Base-by-base conservation (phyloP, 179 eudicot genomes). In the Actinidia polygama region DNA sequence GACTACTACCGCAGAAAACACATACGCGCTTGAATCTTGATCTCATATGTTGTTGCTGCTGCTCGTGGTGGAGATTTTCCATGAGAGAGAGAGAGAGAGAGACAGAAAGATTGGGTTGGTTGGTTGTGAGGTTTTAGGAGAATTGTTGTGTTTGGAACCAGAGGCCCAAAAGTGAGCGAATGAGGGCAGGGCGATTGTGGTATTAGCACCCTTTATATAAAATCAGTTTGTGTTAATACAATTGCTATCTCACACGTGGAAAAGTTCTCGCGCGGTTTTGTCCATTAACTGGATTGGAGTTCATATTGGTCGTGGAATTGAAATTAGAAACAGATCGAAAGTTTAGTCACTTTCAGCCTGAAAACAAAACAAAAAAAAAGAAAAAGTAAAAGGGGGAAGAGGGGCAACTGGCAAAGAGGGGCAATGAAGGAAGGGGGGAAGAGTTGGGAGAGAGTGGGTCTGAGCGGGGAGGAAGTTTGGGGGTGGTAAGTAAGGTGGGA, bases 1-100 rank as follows among this genome's bases (percentile, higher is more conserved):
- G 85, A 79, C 91, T 89, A 84, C 91, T 89, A 2, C 91, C 91
- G 40, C 91, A 89, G 84, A 89, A 89, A 72, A 89, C 91, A 63
- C 91, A 89, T 8, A 89, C 83, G 1, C 91, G 73, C 55, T 85
- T 85, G 85, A 87, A 89, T 80, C 89, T 85, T 21, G 91, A 89
- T 51, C 54, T 62, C 26, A 5, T 15, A 23, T 70, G 51, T 15
- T 10, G 23, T 4, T 26, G 26, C 12, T 23, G 50, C 10, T 68
- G 73, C 5, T 69, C 58, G 18, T 78, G 82, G 51, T 79, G 74
- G 18, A 67, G 24, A 53, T 69, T 68, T 26, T 79, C 81, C 81
- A 79, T 78, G 59, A 50, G 73, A 49, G 49, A 16, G 81, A 79
- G 68, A n/a, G 69, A 44, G 21, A 62, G 80, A 78, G 80, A 62